Percentiles rank a stretch among this genome's conserved stretches.
Conservation (phyloP, 2,329 filamentous ascomycete species). For the Colletotrichum sp. region DNA sequence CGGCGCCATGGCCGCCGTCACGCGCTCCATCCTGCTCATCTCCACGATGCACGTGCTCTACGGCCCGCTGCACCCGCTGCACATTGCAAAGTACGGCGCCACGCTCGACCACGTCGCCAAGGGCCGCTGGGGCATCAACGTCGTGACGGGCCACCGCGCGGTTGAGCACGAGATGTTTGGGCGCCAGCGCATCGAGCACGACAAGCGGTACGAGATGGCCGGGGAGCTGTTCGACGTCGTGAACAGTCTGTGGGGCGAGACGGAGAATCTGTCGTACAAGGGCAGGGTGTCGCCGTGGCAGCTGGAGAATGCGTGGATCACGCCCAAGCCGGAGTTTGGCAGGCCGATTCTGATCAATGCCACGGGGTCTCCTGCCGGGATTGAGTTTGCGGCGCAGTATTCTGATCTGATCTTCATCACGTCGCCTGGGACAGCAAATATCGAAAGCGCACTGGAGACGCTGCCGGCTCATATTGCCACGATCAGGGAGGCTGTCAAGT, state of each 20-base stretch:
- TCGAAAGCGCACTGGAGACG: background rate
- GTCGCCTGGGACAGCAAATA: background rate
- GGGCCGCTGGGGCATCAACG: background rate
- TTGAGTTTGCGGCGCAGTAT: background rate
- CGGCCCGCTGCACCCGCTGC: background rate
- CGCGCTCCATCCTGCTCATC: background rate
- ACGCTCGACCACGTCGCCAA: background rate
- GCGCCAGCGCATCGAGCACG: background rate
- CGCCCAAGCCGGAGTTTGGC: background rate
- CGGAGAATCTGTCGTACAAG: conserved; percentile 70
- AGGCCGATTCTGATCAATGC: background rate
- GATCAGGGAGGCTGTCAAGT: background rate
- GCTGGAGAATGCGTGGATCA: background rate
- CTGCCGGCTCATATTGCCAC: background rate
- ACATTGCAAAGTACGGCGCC: conserved; percentile 1
- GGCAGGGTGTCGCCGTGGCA: background rate
- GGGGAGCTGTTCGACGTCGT: conserved; percentile 70
- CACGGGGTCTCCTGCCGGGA: background rate
- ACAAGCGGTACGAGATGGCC: background rate
- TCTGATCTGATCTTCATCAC: background rate
- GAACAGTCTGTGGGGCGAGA: conserved; percentile 80
- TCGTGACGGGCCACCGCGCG: background rate
- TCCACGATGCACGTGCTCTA: conserved; percentile 4
- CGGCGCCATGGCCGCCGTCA: background rate
- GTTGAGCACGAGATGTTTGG: conserved; percentile 2